Percentiles rank a stretch among this genome's conserved stretches.
Conservation (phyloP, 345 rosid species). For the Orychophragmus violaceus region DNA sequence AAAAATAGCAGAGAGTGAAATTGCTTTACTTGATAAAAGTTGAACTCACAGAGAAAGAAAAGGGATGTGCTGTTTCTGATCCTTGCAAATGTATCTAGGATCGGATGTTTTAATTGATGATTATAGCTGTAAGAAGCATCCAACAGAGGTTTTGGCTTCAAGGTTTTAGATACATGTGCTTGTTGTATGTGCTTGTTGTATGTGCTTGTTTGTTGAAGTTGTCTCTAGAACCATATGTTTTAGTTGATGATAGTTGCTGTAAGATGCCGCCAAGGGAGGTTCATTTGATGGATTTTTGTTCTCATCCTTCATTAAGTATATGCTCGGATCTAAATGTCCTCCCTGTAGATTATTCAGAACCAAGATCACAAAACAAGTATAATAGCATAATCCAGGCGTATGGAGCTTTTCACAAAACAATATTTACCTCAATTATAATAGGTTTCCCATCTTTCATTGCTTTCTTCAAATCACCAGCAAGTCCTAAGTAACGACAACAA, state of each 20-base stretch:
- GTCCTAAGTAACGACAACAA: too few species aligned
- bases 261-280: conserved; percentile 1
- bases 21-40: conserved; percentile 53
- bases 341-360: too few species aligned
- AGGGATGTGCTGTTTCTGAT: conserved; percentile 41
- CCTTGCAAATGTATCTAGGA: conserved; percentile 47
- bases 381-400: too few species aligned
- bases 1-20: conserved; percentile 12
- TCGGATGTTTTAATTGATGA: conserved; percentile 36
- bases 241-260: background rate
- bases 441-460: too few species aligned
- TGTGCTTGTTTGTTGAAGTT: background rate
- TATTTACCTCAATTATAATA: too few species aligned
- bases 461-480: too few species aligned
- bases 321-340: too few species aligned
- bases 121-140: background rate
- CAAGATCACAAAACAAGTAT: too few species aligned
- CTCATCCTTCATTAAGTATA: too few species aligned
- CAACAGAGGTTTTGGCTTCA: conserved; percentile 1
- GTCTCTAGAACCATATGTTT: conserved; percentile 51
- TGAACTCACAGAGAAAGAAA: conserved; percentile 68
- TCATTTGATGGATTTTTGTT: too few species aligned
- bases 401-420: too few species aligned
- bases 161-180: conserved; percentile 3
- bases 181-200: background rate